These are phyloP conservation scores for Gomphus bonarii DNA, from an alignment of 1,284 basidiomycete species.

Conservation along the genomic window DNA sequence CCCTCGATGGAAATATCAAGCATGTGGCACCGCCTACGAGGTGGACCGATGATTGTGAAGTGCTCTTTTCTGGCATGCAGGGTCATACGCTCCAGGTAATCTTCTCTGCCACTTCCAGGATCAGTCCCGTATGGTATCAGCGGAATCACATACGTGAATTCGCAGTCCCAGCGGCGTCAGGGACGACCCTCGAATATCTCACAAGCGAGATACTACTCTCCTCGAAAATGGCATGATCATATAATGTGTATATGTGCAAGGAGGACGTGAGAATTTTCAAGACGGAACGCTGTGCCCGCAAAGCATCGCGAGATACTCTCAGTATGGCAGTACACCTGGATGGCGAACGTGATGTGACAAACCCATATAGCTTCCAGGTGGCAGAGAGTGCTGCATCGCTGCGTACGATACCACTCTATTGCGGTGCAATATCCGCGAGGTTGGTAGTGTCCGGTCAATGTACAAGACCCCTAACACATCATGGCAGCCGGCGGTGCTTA, in stretches of 20 bases:
- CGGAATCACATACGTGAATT: slow-evolving; percentile 30
- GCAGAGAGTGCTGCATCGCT: slow-evolving; percentile 2
- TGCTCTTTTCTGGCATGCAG: not conserved
- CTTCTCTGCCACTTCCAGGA: not conserved
- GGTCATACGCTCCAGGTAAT: slow-evolving; percentile 1
- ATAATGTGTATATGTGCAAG: slow-evolving; percentile 73
- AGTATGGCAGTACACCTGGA: not conserved
- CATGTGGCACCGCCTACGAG: not conserved
- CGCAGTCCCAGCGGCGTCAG: slow-evolving; percentile 37
- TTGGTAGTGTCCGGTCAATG: slow-evolving; percentile 11
- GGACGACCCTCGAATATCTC: slow-evolving; percentile 20
- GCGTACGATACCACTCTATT: slow-evolving; percentile 2
- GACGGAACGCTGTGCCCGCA: slow-evolving; percentile 58
- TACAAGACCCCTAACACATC: slow-evolving; percentile 7
- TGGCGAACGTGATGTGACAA: slow-evolving; percentile 2
- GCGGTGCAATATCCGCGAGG: slow-evolving; percentile 5
- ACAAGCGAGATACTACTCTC: slow-evolving; percentile 59
- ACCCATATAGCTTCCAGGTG: slow-evolving; percentile 3
- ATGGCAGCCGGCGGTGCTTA: not conserved
- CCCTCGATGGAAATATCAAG: slow-evolving; percentile 1
- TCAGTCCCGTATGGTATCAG: not conserved
- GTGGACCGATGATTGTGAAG: not conserved
- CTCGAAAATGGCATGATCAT: slow-evolving; percentile 81
- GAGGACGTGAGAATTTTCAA: slow-evolving; percentile 44
- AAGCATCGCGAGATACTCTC: slow-evolving; percentile 26